Evolutionary conservation across 2,329 filamentous ascomycete species (phyloP), one percentile per base, ranked within the genome.

Genomic region (Aspergillus eucalypticola): DNA sequence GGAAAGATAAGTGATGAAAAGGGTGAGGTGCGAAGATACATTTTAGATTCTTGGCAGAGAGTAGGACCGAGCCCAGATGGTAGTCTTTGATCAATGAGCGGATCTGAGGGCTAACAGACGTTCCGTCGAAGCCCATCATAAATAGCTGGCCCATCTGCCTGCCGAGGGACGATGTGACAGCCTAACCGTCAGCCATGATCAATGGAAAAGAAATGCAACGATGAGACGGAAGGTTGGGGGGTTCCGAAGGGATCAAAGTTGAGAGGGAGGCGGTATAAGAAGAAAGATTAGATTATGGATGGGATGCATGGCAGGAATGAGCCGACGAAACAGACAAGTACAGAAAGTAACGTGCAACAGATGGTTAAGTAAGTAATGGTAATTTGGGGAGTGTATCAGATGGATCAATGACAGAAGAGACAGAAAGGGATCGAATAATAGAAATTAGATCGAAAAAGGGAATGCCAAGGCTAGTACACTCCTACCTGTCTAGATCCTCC

Each of bases 11-110:
- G 23, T 32, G 27, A 46, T 4, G 23, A 25, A 25, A 38, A 13
- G 29, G 15, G 21, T 25, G 10, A 38, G 13, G 29, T 35, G 19
- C 19, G 27, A 38, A 29, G 82, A 64, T 77, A 88, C 86, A 88
- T 81, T 86, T 87, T 48, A 88, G 75, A 67, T 88, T 88, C 73
- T 88, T 88, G 50, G 86, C 86, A 46, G 85, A 86, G 56, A 88
- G 74, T 79, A 85, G 71, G 71, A 98, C 90, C 55, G 92, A 95
- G 58, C 95, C 95, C 51, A 99, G 83, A 74, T 98, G 90, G 74
- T 88, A 83, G 65, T 87, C 79, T 69, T 87, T 82, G 67, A 88
- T 88, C 46, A 88, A 80, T 50, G 82, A 82, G 66, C 81, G 82
- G 67, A 88, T 87, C 73, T 88, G 83, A 54, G 84, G 83, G 65